Evolutionary conservation across 495 filamentous ascomycete species (phyloP), one percentile per base, ranked within the genome.

Genomic region (Xylaria cubensis): DNA sequence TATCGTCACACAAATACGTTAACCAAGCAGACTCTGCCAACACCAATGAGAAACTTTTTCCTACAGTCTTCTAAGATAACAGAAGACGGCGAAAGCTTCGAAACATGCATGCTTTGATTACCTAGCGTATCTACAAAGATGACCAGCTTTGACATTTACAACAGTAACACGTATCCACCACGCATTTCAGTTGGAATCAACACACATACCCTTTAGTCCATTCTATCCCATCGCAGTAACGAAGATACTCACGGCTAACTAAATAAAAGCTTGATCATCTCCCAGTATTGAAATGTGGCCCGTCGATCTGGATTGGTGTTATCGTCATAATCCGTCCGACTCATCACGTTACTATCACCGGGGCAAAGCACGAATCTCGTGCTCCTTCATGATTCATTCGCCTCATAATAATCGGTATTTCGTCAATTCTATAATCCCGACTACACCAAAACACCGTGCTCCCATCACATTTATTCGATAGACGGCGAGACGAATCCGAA

Each of bases 311-410:
- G 10, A 29, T 13, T 55, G 51, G 12, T 26, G 29, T 56, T 26
- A 15, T 56, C 13, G 51, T 24, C 9, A 4, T 24, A 26, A 56
- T 4, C 26, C 53, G 13, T 56, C 53, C 13, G 21, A 56, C 53
- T 13, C 32, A 56, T 32, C 53, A 32, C 17, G 7, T 24, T 26
- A 32, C 26, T 17, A 17, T 32, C 53, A 2, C 13, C 53, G 26
- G 26, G 26, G 13, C 4, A 32, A 5, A 32, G 32, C 36, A 39
- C 6, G 39, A 41, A 21, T 63, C 15, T 13, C 63, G 21, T 50
- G 42, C 26, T 34, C 13, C 42, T 19, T 64, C 62, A 48, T 48
- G 24, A 61, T 61, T n/a, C 62, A 64, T 65, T 36, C 21, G 17
- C 42, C 21, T 65, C 63, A 34, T 65, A 29, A 50, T 44, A 29